Conservation (phyloP, 257 asterid genomes). For the Lycium barbarum region DNA sequence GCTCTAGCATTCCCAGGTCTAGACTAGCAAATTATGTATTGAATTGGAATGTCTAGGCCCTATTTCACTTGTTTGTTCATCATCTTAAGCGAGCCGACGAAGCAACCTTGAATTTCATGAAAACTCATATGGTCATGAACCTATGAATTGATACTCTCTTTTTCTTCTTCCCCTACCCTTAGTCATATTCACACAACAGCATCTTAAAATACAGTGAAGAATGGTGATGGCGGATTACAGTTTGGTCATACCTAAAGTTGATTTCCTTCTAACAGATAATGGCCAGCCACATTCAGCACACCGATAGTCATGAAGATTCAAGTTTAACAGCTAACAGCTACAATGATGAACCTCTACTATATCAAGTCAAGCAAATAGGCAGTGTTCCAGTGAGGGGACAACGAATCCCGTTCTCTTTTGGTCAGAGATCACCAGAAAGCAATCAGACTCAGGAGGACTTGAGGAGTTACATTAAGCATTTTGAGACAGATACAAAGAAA, state of each 20-base stretch:
- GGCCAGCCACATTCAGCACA: constrained; percentile 20
- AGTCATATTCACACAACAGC: not conserved
- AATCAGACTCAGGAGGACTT: constrained; percentile 48
- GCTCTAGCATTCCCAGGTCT: not conserved
- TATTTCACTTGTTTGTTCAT: constrained; percentile 7
- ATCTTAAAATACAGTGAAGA: constrained; percentile 7
- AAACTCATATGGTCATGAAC: not conserved
- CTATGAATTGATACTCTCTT: not conserved
- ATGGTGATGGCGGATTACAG: not conserved
- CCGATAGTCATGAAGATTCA: constrained; percentile 42
- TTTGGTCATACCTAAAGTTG: not conserved
- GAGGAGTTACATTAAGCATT: constrained; percentile 61
- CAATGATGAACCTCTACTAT: constrained; percentile 26
- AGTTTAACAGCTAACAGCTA: constrained; percentile 42
- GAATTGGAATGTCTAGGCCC: not conserved
- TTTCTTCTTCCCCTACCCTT: not conserved
- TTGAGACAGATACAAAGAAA: constrained; percentile 46
- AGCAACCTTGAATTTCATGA: not conserved
- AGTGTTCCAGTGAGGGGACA: constrained; percentile 34
- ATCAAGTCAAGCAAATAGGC: constrained; percentile 25
- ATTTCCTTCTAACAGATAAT: constrained; percentile 24
- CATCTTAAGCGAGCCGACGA: not conserved
- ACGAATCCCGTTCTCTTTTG: constrained; percentile 52
- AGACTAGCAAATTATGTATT: not conserved
- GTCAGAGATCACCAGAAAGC: constrained; percentile 40